Conservation (phyloP, 768 basidiomycete genomes). For the Tubosaeta brunneosetosa region DNA sequence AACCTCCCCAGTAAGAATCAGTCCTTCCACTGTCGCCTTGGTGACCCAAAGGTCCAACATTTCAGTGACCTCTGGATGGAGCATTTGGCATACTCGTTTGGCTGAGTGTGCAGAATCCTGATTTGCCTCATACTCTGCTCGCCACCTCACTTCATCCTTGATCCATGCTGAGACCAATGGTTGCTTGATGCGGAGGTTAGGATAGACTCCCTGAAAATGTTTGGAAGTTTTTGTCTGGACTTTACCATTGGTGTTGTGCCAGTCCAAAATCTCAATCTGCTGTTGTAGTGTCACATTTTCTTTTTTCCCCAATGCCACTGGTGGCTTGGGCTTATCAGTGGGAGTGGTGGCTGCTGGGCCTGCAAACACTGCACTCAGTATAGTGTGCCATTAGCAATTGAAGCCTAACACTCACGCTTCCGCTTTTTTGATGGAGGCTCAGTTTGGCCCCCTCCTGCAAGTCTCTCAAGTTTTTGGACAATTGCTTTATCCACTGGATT, state of each 20-base stretch:
- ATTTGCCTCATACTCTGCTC: constrained; percentile 1
- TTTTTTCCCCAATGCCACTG: not conserved
- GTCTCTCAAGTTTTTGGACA: not conserved
- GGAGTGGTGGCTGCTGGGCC: not conserved
- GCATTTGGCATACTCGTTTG: not conserved
- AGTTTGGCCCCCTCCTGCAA: not conserved
- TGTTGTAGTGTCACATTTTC: constrained; percentile 33
- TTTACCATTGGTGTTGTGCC: constrained; percentile 30
- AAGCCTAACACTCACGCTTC: not conserved
- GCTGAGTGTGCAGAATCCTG: constrained; percentile 3
- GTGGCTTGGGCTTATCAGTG: not conserved
- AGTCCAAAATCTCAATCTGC: constrained; percentile 34
- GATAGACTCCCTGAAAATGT: constrained; percentile 18
- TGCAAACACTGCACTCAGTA: not conserved
- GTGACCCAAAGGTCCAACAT: not conserved
- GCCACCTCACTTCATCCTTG: constrained; percentile 15
- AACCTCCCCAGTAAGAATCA: constrained; percentile 28
- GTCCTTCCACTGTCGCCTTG: not conserved
- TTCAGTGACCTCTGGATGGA: not conserved
- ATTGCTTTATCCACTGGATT: not conserved
- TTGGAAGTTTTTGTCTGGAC: constrained; percentile 31
- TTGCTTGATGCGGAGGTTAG: constrained; percentile 32
- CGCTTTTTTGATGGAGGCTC: not conserved
- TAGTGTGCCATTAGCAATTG: not conserved
- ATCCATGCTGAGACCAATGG: constrained; percentile 29